Conservation (phyloP, 202 grass and related monocot genomes). For the Carex arenaria region DNA sequence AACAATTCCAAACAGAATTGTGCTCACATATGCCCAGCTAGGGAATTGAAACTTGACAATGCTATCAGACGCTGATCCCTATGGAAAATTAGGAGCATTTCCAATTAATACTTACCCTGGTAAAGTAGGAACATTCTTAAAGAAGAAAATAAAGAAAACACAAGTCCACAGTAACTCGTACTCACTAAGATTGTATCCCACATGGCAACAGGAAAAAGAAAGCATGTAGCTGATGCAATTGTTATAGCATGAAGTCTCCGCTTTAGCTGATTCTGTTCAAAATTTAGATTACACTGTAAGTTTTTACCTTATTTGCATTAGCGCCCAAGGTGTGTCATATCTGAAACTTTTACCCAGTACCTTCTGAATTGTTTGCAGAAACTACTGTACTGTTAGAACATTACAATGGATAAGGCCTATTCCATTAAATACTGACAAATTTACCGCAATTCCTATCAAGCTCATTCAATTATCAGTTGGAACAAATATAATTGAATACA, state of each 20-base stretch:
- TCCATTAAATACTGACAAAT: background rate
- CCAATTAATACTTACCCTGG: background rate
- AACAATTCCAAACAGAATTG: slow-evolving; percentile 78
- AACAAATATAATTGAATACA: background rate
- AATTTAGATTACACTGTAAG: slow-evolving; percentile 25
- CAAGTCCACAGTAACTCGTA: slow-evolving; percentile 18
- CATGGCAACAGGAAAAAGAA: slow-evolving; percentile 98
- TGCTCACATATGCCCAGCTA: slow-evolving; percentile 92
- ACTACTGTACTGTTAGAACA: background rate
- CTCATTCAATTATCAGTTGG: background rate
- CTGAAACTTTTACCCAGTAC: background rate
- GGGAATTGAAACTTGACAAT: slow-evolving; percentile 87
- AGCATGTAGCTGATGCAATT: slow-evolving; percentile 92
- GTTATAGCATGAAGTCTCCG: slow-evolving; percentile 91
- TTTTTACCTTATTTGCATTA: background rate
- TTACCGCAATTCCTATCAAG: background rate
- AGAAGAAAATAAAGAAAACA: slow-evolving; percentile 21
- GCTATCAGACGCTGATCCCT: slow-evolving; percentile 85
- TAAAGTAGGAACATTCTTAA: background rate
- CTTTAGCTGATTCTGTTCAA: slow-evolving; percentile 89
- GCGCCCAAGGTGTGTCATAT: background rate
- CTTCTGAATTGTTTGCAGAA: background rate
- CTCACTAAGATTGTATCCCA: slow-evolving; percentile 98
- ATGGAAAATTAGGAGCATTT: slow-evolving; percentile 25
- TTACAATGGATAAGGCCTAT: background rate